These are phyloP conservation scores for Scleroderma citrinum DNA, from an alignment of 768 basidiomycete genomes.

Conservation along the genomic window DNA sequence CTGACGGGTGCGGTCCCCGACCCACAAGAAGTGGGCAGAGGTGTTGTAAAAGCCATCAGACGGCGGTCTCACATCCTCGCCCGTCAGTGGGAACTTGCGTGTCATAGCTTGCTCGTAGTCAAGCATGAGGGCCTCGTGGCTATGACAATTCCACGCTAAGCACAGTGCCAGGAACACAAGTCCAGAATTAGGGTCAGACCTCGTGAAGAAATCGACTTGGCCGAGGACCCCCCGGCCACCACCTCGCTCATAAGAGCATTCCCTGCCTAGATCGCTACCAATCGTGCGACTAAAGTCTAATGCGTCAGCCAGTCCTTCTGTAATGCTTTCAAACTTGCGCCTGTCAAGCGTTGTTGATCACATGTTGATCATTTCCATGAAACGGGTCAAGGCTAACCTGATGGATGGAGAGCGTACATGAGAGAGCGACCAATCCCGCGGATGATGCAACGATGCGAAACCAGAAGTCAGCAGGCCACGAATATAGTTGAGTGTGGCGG, in stretches of 20 bases:
- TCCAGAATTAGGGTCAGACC: conserved; percentile 36
- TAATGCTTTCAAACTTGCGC: conserved; percentile 79
- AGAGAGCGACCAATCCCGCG: conserved; percentile 84
- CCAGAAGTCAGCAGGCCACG: conserved; percentile 85
- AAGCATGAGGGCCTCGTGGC: conserved; percentile 91
- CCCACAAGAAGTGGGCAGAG: conserved; percentile 94
- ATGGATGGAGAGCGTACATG: conserved; percentile 85
- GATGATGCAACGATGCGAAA: conserved; percentile 89
- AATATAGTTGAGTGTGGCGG: conserved; percentile 89
- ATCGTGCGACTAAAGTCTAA: conserved; percentile 91
- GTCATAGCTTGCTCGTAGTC: conserved; percentile 92
- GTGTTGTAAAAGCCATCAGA: conserved; percentile 69
- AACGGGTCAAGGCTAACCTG: conserved; percentile 36
- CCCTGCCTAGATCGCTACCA: conserved; percentile 54
- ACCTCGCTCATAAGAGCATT: conserved; percentile 59
- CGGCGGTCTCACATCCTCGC: too few species aligned
- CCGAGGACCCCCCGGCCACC: conserved; percentile 68
- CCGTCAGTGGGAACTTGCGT: conserved; percentile 48
- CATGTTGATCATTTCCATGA: conserved; percentile 11
- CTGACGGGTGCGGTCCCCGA: conserved; percentile 93
- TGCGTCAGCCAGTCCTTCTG: conserved; percentile 80
- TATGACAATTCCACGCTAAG: conserved; percentile 20
- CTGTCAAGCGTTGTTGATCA: conserved; percentile 30
- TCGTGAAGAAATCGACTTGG: conserved; percentile 92
- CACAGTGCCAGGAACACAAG: background rate